These are phyloP conservation scores for Lyophyllum decastes DNA, from an alignment of 768 basidiomycete genomes.

Conservation along the genomic window DNA sequence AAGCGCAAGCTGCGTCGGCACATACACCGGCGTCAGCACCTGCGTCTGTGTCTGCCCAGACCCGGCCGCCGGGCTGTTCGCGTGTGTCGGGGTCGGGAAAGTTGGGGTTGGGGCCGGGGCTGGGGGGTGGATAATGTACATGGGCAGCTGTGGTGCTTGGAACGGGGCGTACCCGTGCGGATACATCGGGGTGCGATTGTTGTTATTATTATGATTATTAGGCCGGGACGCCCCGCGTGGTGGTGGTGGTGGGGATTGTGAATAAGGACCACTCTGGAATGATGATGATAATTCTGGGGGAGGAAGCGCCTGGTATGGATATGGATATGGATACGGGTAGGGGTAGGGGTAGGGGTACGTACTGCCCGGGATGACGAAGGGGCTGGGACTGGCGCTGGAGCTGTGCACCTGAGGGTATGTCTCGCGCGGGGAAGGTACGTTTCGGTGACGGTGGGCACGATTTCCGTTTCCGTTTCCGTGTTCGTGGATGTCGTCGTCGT, in stretches of 20 bases:
- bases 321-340: conserved; percentile 30
- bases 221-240: no score
- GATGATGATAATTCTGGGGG: no score
- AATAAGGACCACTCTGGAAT: no score
- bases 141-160: conserved; percentile 28
- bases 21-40: conserved; percentile 17
- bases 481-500: conserved; percentile 9
- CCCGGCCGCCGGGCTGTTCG: conserved; percentile 9
- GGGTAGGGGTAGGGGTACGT: no score
- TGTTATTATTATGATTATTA: no score
- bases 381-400: conserved; percentile 27
- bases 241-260: conserved; percentile 20
- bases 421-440: conserved; percentile 14
- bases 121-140: conserved; percentile 24
- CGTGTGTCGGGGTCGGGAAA: no score
- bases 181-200: conserved; percentile 24
- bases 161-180: conserved; percentile 31
- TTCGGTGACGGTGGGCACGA: conserved; percentile 13
- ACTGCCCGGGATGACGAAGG: no score
- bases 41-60: conserved; percentile 5
- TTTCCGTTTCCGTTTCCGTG: no score
- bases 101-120: no score
- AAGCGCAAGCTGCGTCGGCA: conserved; percentile 19
- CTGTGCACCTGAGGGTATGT: conserved; percentile 15
- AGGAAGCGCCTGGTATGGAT: conserved; percentile 26